A percentile compares a stretch with the other conserved stretches of the same genome.
Evolutionary conservation across 108 stramenopile species (phyloP).

Genomic region (Skeletonema potamos): DNA sequence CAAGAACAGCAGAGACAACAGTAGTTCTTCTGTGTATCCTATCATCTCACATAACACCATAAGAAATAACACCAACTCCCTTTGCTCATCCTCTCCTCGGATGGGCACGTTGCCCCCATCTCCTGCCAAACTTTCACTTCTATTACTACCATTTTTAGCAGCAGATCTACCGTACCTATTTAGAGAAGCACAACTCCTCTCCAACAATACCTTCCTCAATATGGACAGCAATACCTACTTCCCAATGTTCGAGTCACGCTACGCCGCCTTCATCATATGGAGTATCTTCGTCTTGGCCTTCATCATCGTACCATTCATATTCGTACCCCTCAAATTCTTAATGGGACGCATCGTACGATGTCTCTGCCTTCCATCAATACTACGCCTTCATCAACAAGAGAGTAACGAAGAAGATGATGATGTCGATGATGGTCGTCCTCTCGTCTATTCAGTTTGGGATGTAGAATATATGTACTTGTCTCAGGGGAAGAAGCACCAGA

Average conservation of each 20-base stretch:
- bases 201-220: neutral
- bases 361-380: neutral
- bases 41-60: no score
- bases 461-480: neutral
- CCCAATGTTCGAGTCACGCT: neutral
- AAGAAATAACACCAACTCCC: neutral
- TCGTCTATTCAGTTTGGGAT: neutral
- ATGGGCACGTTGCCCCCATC: neutral
- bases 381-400: neutral
- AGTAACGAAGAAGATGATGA: neutral
- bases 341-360: neutral
- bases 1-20: no score
- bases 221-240: neutral
- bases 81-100: no score
- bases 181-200: neutral
- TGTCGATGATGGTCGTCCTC: neutral
- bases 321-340: neutral
- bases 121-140: neutral
- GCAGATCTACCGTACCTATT: neutral
- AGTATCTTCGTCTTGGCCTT: constrained; percentile 8
- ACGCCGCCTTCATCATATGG: constrained; percentile 24
- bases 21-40: no score
- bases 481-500: neutral
- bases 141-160: neutral
- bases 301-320: constrained; percentile 9